These are phyloP conservation scores for Lyophyllum atratum DNA, from an alignment of 768 basidiomycete species.

Conservation along the genomic window DNA sequence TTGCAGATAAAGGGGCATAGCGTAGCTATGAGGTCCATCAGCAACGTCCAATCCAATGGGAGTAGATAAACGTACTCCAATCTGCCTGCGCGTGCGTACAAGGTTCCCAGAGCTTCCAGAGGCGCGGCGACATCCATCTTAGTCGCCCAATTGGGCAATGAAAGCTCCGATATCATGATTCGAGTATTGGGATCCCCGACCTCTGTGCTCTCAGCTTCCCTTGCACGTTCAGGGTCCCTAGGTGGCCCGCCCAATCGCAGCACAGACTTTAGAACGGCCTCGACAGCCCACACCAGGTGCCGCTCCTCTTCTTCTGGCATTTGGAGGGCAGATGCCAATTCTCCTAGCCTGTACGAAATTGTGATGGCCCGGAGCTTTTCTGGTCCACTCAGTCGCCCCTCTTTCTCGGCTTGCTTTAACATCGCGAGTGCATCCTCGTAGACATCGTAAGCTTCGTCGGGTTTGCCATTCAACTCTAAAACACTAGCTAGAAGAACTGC, in stretches of 20 bases:
- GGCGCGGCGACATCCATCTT: conserved; percentile 66
- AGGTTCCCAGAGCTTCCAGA: conserved; percentile 64
- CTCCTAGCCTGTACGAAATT: conserved; percentile 45
- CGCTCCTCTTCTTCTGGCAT: conserved; percentile 43
- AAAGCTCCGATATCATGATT: conserved; percentile 50
- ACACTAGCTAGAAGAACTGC: conserved; percentile 62
- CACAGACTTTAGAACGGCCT: conserved; percentile 40
- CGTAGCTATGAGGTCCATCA: conserved; percentile 44
- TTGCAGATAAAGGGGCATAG: conserved; percentile 65
- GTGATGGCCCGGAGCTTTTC: conserved; percentile 40
- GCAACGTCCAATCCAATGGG: neutral
- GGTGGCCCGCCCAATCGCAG: conserved; percentile 22
- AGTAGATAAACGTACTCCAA: conserved; percentile 44
- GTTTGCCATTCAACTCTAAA: conserved; percentile 43
- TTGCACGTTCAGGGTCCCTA: neutral
- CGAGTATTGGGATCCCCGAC: conserved; percentile 19
- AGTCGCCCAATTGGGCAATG: conserved; percentile 61
- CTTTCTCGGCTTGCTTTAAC: conserved; percentile 28
- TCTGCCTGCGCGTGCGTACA: conserved; percentile 58
- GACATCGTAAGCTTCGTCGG: conserved; percentile 37
- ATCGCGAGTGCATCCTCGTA: conserved; percentile 37
- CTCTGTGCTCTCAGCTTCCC: conserved; percentile 1
- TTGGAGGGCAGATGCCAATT: conserved; percentile 35
- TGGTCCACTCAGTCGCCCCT: conserved; percentile 21
- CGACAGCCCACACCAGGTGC: conserved; percentile 44